phyloP scores from a whole-genome alignment of 306 rosid species.

The Vigna hirtella region DNA sequence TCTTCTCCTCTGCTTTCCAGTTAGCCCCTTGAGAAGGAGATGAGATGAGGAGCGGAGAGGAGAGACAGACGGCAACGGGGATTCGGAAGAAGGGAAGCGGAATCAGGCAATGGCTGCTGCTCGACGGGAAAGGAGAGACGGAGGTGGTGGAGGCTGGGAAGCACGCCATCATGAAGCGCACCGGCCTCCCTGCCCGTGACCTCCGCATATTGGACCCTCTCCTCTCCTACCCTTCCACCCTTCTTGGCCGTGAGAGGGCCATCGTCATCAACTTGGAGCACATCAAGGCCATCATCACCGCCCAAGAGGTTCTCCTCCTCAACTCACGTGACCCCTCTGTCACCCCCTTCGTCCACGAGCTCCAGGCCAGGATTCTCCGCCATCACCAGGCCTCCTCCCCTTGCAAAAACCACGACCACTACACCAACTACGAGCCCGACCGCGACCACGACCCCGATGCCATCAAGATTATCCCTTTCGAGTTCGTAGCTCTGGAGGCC shows the following conservation, averaged over 20 bases:
- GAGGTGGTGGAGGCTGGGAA: conserved; percentile 89
- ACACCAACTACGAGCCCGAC: conserved; percentile 23
- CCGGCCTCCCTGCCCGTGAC: conserved; percentile 92
- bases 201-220: conserved; percentile 88
- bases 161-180: conserved; percentile 89
- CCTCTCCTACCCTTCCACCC: conserved; percentile 53
- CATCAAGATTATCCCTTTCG: conserved; percentile 82
- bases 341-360: conserved; percentile 80
- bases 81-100: conserved; percentile 80
- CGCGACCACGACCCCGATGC: conserved; percentile 57
- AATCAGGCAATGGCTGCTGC: conserved; percentile 76
- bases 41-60: background rate
- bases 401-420: too few species aligned
- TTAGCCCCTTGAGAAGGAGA: too few species aligned
- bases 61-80: conserved; percentile 17
- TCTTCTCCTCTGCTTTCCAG: too few species aligned
- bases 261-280: conserved; percentile 93
- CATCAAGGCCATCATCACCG: conserved; percentile 92
- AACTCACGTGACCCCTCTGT: conserved; percentile 92
- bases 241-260: conserved; percentile 82
- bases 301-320: conserved; percentile 82
- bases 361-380: conserved; percentile 68
- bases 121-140: conserved; percentile 65
- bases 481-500: conserved; percentile 86
- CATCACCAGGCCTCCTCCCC: conserved; percentile 65